A percentile compares a stretch with the other conserved stretches of the same genome.
These are phyloP conservation scores for Warburgia ugandensis DNA, from an alignment of 164 flowering plant species.

Conservation along the genomic window DNA sequence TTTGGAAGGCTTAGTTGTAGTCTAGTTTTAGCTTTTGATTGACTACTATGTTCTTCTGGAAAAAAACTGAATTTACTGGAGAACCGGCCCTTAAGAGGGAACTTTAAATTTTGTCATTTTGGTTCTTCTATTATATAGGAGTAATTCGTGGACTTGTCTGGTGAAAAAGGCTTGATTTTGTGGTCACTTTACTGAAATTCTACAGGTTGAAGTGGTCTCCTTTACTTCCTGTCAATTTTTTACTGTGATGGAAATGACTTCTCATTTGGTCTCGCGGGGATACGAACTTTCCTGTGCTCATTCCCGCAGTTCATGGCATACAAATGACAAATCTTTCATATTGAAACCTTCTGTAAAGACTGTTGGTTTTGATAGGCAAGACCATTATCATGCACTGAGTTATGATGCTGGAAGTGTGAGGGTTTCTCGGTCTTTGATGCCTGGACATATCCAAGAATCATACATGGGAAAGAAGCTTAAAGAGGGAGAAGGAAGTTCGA, in stretches of 20 bases:
- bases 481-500: conserved; percentile 24
- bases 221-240: not conserved
- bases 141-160: too few species aligned
- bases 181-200: too few species aligned
- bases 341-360: conserved; percentile 14
- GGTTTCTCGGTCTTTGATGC: conserved; percentile 40
- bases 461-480: conserved; percentile 24
- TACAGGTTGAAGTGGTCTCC: too few species aligned
- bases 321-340: conserved; percentile 10
- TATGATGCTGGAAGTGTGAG: conserved; percentile 16
- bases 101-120: too few species aligned
- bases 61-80: too few species aligned
- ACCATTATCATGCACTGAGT: conserved; percentile 7
- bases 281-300: conserved; percentile 23
- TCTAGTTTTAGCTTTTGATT: too few species aligned
- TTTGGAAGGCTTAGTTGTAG: too few species aligned
- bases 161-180: too few species aligned
- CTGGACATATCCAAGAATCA: conserved; percentile 41
- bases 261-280: conserved; percentile 23
- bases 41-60: too few species aligned
- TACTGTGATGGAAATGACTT: conserved; percentile 22
- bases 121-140: too few species aligned
- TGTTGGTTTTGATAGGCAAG: conserved; percentile 14
- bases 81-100: too few species aligned
- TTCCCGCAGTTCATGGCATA: conserved; percentile 17